Conservation (phyloP, 2,329 filamentous ascomycete species). For the Aspergillus neotritici region DNA sequence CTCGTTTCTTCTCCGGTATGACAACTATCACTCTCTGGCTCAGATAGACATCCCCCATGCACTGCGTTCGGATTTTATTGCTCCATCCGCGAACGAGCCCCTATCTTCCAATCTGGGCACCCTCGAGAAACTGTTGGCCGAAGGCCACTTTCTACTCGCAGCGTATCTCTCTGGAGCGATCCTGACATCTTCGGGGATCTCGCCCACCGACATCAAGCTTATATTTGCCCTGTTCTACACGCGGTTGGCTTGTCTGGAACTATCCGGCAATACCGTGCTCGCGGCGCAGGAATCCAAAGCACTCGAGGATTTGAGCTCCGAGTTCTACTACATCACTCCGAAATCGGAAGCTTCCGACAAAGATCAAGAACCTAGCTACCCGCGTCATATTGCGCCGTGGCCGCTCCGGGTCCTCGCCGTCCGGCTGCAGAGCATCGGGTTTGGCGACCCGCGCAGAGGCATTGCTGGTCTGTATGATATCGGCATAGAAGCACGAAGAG, state of each 20-base stretch:
- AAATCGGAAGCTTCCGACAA: slow-evolving; percentile 31
- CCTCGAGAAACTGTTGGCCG: slow-evolving; percentile 61
- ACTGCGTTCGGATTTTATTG: slow-evolving; percentile 64
- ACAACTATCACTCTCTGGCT: slow-evolving; percentile 77
- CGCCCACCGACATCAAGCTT: slow-evolving; percentile 50
- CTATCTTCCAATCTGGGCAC: slow-evolving; percentile 29
- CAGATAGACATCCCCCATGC: slow-evolving; percentile 55
- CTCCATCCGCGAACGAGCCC: slow-evolving; percentile 58
- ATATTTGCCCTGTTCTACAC: slow-evolving; percentile 78
- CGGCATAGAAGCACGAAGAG: slow-evolving; percentile 66
- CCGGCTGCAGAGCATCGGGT: slow-evolving; percentile 77
- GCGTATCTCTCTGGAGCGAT: slow-evolving; percentile 49
- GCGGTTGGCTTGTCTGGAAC: slow-evolving; percentile 72
- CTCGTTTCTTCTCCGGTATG: slow-evolving; percentile 69
- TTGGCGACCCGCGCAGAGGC: slow-evolving; percentile 73
- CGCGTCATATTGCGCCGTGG: slow-evolving; percentile 77
- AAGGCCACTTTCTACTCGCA: slow-evolving; percentile 74
- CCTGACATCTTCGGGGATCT: slow-evolving; percentile 38
- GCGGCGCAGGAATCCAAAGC: slow-evolving; percentile 61
- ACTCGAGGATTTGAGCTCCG: slow-evolving; percentile 56
- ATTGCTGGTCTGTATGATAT: slow-evolving; percentile 90
- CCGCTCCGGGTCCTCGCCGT: slow-evolving; percentile 75
- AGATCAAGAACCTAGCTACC: slow-evolving; percentile 57
- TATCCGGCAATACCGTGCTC: slow-evolving; percentile 66
- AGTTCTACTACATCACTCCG: slow-evolving; percentile 45